A percentile compares a stretch with the other conserved stretches of the same genome.
Evolutionary conservation across 176 grass and related monocot species (phyloP).

Genomic region (Zoysia japonica): DNA sequence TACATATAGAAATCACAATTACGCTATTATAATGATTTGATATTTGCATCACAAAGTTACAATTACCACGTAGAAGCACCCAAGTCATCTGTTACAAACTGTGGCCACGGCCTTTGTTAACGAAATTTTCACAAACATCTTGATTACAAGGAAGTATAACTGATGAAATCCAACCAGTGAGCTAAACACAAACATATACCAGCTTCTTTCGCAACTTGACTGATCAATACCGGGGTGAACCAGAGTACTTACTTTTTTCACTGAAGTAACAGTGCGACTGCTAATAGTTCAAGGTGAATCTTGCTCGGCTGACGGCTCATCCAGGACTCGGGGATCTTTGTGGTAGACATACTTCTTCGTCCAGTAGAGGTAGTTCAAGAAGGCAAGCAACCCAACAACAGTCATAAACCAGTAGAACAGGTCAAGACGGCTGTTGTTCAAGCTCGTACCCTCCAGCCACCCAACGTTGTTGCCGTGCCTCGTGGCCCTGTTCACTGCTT

Average conservation of each 20-base stretch:
- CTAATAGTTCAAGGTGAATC: constrained; percentile 8
- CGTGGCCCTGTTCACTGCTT: constrained; percentile 44
- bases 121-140: background rate
- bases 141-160: too few relatives aligned
- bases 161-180: too few relatives aligned
- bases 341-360: constrained; percentile 59
- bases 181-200: background rate
- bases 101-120: background rate
- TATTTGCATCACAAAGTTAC: background rate
- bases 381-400: constrained; percentile 41
- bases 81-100: background rate
- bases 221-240: background rate
- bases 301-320: background rate
- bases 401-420: constrained; percentile 60
- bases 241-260: background rate
- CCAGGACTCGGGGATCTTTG: constrained; percentile 18
- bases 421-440: constrained; percentile 67
- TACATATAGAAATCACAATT: background rate
- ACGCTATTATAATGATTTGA: background rate
- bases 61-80: background rate
- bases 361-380: constrained; percentile 72
- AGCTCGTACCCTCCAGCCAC: constrained; percentile 63
- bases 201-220: background rate
- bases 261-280: background rate
- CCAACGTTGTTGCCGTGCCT: constrained; percentile 43